Percentiles rank a stretch among this genome's conserved stretches.
Conservation (phyloP, 768 basidiomycete genomes). For the Naganishia onofrii region DNA sequence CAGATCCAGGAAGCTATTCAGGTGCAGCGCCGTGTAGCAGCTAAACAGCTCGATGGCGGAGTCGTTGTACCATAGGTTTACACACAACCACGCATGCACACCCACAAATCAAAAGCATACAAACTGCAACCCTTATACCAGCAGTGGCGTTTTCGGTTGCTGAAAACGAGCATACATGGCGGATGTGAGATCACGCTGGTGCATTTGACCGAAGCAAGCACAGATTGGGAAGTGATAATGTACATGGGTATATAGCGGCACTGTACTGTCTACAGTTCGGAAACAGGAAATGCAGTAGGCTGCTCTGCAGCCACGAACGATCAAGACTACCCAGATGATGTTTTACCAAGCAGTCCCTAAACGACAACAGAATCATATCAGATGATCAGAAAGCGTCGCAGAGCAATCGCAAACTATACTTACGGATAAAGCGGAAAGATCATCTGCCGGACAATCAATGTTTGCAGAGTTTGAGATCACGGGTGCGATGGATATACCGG, state of each 20-base stretch:
- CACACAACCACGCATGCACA: neutral
- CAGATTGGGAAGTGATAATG: neutral
- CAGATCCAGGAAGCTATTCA: constrained; percentile 16
- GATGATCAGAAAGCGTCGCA: neutral
- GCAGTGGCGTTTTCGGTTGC: neutral
- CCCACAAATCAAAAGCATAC: constrained; percentile 3
- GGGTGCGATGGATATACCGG: constrained; percentile 43
- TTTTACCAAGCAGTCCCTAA: constrained; percentile 10
- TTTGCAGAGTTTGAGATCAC: constrained; percentile 47
- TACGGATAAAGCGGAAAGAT: constrained; percentile 12
- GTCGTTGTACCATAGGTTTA: constrained; percentile 16
- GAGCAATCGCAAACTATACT: neutral
- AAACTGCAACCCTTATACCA: neutral
- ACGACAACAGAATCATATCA: neutral
- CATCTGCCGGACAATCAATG: constrained; percentile 46
- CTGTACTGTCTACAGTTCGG: neutral
- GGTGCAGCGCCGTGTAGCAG: constrained; percentile 15
- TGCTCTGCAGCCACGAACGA: neutral
- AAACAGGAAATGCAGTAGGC: neutral
- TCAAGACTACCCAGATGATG: constrained; percentile 1
- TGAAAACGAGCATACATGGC: neutral
- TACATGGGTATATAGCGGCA: neutral
- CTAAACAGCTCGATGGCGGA: constrained; percentile 7
- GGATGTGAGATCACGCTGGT: neutral
- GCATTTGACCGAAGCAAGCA: neutral